A percentile compares a stretch with the other conserved stretches of the same genome.
Evolutionary conservation across 768 basidiomycete genomes (phyloP).

Genomic region (Kwoniella europaea): DNA sequence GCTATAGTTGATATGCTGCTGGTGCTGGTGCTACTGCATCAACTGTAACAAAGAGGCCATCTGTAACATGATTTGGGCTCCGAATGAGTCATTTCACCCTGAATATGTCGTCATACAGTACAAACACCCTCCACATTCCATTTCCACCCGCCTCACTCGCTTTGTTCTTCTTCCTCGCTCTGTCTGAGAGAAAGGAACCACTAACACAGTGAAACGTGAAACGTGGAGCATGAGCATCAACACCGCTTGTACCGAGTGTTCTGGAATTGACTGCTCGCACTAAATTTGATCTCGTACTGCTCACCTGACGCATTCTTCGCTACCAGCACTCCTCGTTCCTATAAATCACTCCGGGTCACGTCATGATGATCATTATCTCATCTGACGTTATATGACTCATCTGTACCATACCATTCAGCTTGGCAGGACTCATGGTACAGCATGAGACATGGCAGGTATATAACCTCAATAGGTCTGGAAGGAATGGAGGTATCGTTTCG

Average conservation of each 20-base stretch:
- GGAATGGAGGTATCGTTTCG: too few relatives aligned
- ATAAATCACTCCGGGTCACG: not conserved
- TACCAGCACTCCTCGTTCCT: not conserved
- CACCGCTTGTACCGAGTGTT: not conserved
- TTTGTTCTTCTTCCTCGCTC: too few relatives aligned
- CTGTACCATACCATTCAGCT: too few relatives aligned
- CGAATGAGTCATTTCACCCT: not conserved
- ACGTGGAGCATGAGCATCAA: constrained; percentile 5
- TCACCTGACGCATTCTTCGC: not conserved
- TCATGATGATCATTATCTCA: constrained; percentile 12
- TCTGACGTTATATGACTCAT: constrained; percentile 15
- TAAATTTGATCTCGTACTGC: not conserved
- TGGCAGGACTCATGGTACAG: not conserved
- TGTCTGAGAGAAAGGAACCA: too few relatives aligned
- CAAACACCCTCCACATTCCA: not conserved
- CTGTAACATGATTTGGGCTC: too few relatives aligned
- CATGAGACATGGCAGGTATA: not conserved
- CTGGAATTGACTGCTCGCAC: not conserved
- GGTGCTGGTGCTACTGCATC: too few relatives aligned
- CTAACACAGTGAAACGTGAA: not conserved
- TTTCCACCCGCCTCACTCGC: not conserved
- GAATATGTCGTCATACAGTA: constrained; percentile 1
- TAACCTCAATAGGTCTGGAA: too few relatives aligned
- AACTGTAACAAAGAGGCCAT: too few relatives aligned
- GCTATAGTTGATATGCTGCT: too few relatives aligned